phyloP scores from a whole-genome alignment of 1,139 yeast genomes.

The Pichia sorboxylosa region DNA sequence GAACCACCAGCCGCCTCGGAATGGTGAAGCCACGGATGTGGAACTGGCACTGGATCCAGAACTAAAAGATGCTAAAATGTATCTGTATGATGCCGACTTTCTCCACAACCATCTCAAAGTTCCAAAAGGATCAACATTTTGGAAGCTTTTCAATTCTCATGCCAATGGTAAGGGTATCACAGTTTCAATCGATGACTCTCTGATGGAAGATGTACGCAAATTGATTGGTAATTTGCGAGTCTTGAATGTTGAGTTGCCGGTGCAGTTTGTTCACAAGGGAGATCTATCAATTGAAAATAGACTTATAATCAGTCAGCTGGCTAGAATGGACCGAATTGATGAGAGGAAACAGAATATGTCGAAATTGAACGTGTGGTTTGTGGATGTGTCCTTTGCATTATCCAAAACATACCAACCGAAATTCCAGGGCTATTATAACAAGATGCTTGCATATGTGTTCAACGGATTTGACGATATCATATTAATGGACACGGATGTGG shows the following conservation, averaged over 20 bases:
- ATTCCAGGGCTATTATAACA: constrained; percentile 33
- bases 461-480: constrained; percentile 37
- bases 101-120: no score
- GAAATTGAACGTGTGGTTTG: constrained; percentile 31
- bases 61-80: no score
- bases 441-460: constrained; percentile 35
- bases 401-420: constrained; percentile 19
- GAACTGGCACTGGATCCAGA: no score
- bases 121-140: no score
- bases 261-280: constrained; percentile 40
- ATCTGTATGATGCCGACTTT: no score
- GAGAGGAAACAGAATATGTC: not conserved
- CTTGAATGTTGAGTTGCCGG: constrained; percentile 35
- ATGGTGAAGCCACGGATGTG: no score
- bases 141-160: not conserved
- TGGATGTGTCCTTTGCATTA: constrained; percentile 28
- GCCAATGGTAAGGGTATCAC: constrained; percentile 40
- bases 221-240: constrained; percentile 36
- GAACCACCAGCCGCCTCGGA: not conserved
- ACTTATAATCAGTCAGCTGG: constrained; percentile 24
- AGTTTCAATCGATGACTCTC: constrained; percentile 33
- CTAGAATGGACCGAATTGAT: no score
- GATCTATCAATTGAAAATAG: constrained; percentile 24
- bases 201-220: constrained; percentile 31
- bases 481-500: constrained; percentile 42